These are phyloP conservation scores for Pleochaeta shiraiana DNA, from an alignment of 2,329 filamentous ascomycete species.

Conservation along the genomic window DNA sequence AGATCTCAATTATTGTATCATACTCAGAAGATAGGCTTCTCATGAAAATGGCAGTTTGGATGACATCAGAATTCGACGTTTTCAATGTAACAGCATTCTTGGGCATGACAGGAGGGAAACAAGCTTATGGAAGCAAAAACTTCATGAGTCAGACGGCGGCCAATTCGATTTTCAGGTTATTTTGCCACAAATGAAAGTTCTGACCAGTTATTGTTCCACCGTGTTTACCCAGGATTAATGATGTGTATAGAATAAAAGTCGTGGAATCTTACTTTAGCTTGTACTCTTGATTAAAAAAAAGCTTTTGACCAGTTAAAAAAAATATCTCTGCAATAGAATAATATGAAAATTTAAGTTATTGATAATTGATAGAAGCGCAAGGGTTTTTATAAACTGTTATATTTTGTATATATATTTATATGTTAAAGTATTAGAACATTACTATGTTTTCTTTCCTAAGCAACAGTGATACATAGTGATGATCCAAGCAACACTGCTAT, in stretches of 20 bases:
- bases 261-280: too few relatives aligned
- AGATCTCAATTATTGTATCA: not conserved
- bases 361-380: too few relatives aligned
- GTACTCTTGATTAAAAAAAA: too few relatives aligned
- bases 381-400: too few relatives aligned
- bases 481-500: not conserved
- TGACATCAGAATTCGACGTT: not conserved
- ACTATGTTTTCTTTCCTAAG: not conserved
- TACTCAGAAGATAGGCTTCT: not conserved
- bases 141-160: not conserved
- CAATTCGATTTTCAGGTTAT: not conserved
- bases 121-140: not conserved
- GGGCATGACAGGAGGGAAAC: not conserved
- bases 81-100: too few relatives aligned
- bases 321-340: too few relatives aligned
- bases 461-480: not conserved
- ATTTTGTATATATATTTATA: not conserved
- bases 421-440: not conserved
- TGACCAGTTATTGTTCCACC: not conserved
- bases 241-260: too few relatives aligned
- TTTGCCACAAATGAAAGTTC: not conserved
- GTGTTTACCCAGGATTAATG: not conserved
- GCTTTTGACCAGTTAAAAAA: too few relatives aligned
- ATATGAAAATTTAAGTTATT: too few relatives aligned
- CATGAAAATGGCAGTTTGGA: not conserved